Evolutionary conservation across 129 eudicot species (phyloP).

Genomic region (Erigeron canadensis): DNA sequence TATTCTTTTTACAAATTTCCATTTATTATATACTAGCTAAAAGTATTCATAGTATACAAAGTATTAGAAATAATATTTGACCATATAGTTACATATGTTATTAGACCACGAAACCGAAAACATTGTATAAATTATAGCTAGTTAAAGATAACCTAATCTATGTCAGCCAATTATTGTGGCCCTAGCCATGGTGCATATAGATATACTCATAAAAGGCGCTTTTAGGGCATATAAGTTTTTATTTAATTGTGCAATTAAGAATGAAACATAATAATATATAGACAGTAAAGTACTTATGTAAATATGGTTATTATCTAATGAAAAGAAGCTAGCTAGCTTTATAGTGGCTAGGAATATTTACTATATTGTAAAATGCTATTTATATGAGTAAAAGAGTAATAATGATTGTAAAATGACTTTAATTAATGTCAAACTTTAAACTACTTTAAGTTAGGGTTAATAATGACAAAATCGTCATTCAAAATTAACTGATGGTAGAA

Average conservation of each 20-base stretch:
- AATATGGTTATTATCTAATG: neutral
- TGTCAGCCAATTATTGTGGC: slow-evolving; percentile 11
- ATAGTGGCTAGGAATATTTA: neutral
- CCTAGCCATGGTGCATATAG: slow-evolving; percentile 23
- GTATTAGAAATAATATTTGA: too few relatives aligned
- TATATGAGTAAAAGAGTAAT: too few relatives aligned
- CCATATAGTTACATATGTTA: too few relatives aligned
- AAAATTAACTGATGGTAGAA: too few relatives aligned
- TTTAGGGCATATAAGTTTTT: slow-evolving; percentile 17
- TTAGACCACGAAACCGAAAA: neutral
- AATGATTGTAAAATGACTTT: neutral
- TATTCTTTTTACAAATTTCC: too few relatives aligned
- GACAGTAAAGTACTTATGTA: neutral
- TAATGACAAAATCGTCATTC: neutral
- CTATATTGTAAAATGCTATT: neutral
- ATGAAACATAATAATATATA: slow-evolving; percentile 1
- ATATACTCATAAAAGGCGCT: slow-evolving; percentile 23
- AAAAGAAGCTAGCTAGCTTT: too few relatives aligned
- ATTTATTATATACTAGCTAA: too few relatives aligned
- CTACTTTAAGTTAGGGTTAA: neutral
- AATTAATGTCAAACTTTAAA: too few relatives aligned
- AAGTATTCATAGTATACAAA: too few relatives aligned
- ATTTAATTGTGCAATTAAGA: slow-evolving; percentile 4
- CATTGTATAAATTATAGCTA: neutral
- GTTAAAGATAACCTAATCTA: slow-evolving; percentile 22